Base-by-base conservation (phyloP, 2,329 filamentous ascomycete genomes). In the Cordyceps cateniannulata region DNA sequence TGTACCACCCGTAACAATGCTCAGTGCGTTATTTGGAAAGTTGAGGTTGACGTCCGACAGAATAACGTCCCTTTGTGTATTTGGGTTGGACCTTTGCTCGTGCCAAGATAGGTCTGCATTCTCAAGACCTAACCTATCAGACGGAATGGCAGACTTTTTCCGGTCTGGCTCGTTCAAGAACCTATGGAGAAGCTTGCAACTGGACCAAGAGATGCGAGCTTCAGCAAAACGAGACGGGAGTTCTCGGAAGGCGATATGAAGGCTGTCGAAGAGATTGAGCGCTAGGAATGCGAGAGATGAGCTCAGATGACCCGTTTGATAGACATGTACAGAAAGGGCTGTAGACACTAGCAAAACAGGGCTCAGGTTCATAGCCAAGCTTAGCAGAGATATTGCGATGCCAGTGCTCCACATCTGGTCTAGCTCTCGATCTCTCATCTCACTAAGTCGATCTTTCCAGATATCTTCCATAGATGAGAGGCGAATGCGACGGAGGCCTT, bases 1-100 rank as follows among this genome's bases (percentile, higher is more conserved):
- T 0, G 87, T 90, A 67, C 84, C 84, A 1, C 88, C 88, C 9
- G 85, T 87, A 24, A 91, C 82, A 12, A 90, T 80, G 40, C 82
- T 88, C 6, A 91, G 72, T 65, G 87, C 82, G 38, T 81, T 80
- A 16, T 76, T 71, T 0, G 87, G 87, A 65, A 91, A 88, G 1
- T 77, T 76, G 12, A 89, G 66, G 62, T 80, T 82, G 56, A 90
- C 66, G 64, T 85, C 75, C 45, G 79, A 79, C 29, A 90, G 73
- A 7, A 82, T 76, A 65, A 88, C 90, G 12, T 29, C 50, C 3
- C 2, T 16, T 14, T 38, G 40, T 18, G 10, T 16, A 25, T 29
- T 3, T 14, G 27, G 14, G 10, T 48, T 10, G 42, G 12, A 20
- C 9, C 3, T 24, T 2, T 24, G n/a, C 6, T 2, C 5, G n/a